A percentile compares a stretch with the other conserved stretches of the same genome.
These are phyloP conservation scores for Penicillium sp. DNA, from an alignment of 2,329 filamentous ascomycete species.

Conservation along the genomic window DNA sequence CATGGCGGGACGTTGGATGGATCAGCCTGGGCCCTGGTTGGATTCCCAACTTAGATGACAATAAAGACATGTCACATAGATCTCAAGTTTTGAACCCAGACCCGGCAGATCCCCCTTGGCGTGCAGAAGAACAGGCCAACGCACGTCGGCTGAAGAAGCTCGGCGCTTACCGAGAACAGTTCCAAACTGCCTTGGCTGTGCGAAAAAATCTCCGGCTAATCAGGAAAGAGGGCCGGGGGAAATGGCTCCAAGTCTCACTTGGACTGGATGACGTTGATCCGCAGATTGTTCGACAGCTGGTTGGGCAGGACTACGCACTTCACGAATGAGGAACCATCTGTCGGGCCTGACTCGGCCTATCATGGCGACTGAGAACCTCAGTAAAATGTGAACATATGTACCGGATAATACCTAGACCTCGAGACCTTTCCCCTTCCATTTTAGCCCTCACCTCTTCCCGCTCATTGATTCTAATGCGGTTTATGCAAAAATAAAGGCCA, in stretches of 20 bases:
- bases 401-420: no score
- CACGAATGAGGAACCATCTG: neutral
- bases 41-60: conserved; percentile 30
- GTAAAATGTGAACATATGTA: neutral
- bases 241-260: conserved; percentile 42
- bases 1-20: conserved; percentile 48
- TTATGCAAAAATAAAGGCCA: no score
- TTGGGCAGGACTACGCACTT: conserved; percentile 19
- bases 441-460: no score
- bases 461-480: no score
- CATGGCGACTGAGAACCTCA: neutral
- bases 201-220: conserved; percentile 32
- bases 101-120: conserved; percentile 7
- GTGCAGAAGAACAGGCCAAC: conserved; percentile 27
- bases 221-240: conserved; percentile 36
- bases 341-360: neutral
- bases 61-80: neutral
- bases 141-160: conserved; percentile 35
- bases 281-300: conserved; percentile 15
- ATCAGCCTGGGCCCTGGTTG: conserved; percentile 46
- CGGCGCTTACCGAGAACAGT: conserved; percentile 30
- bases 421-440: no score
- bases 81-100: conserved; percentile 19
- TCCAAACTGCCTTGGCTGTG: conserved; percentile 32
- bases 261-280: conserved; percentile 26